Base-by-base conservation (phyloP, 768 basidiomycete species). In the Tylopilus sp. region DNA sequence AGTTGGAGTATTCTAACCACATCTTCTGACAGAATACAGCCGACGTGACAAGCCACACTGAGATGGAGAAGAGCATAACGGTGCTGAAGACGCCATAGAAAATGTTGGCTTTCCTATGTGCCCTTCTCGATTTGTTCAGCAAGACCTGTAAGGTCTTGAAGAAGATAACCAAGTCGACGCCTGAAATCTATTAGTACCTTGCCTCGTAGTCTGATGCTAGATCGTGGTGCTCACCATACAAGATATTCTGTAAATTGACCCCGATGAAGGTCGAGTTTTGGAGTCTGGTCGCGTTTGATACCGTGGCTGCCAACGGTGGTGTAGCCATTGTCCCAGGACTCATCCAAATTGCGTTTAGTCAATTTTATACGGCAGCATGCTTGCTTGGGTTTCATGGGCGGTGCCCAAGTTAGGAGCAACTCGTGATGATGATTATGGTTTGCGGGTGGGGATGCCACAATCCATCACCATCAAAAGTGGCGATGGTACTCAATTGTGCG, bases 1-100 rank as follows among this genome's bases (percentile, higher is more conserved):
- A 71, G 18, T 61, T 28, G 1, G 55, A 26, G 15, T 72, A 48
- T 1, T 65, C 40, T 13, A 76, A 54, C 75, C 75, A 76, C 59
- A 72, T 67, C n/a, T 66, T 47, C 51, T 69, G 57, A 4, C 65
- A 61, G 28, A 71, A 65, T 5, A 68, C n/a, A 3, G 44, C 42
- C 3, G 48, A 20, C 3, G 53, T 48, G 18, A 56, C 55, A 15
- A 70, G 50, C 52, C 65, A 70, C 18, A 72, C 47, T 0, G 72
- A 69, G 60, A 63, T 56, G n/a, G 61, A 59, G 22, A 69, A 46
- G 4, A 70, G 22, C 53, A 69, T 58, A 13, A 50, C 22, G 28
- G 6, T 62, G 39, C 65, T 67, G 33, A 69, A 67, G 40, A 57
- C 11, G n/a, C 46, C 57, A 13, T 68, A 67, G 9, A 62, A 60